Conservation (phyloP, 371 early-diverging fungal genomes). For the Antonospora locustae region DNA sequence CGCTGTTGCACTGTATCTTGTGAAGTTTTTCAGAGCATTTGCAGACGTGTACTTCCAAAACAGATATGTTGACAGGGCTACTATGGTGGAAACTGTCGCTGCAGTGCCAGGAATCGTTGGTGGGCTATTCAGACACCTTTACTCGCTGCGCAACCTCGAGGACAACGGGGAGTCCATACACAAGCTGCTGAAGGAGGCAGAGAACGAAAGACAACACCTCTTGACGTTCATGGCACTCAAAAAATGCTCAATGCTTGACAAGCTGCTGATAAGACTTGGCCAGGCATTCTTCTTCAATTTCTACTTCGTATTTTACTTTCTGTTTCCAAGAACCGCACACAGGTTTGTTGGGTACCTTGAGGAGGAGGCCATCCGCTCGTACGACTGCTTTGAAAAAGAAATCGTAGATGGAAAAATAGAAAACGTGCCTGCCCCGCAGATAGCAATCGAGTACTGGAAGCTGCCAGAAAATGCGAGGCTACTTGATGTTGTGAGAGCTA, state of each 20-base stretch:
- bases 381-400: conserved; percentile 71
- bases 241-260: conserved; percentile 60
- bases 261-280: conserved; percentile 58
- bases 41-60: conserved; percentile 65
- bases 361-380: conserved; percentile 79
- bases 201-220: conserved; percentile 69
- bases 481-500: conserved; percentile 73
- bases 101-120: conserved; percentile 79
- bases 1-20: conserved; percentile 59
- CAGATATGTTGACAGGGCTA: conserved; percentile 65
- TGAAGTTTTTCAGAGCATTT: conserved; percentile 60
- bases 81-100: conserved; percentile 69
- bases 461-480: conserved; percentile 65
- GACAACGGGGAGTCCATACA: conserved; percentile 73
- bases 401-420: conserved; percentile 64
- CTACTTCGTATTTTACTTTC: conserved; percentile 67
- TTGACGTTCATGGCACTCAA: conserved; percentile 68
- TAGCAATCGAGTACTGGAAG: conserved; percentile 78
- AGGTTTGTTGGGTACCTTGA: conserved; percentile 61
- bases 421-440: conserved; percentile 60
- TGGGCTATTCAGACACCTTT: conserved; percentile 67
- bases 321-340: conserved; percentile 68
- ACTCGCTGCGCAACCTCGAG: conserved; percentile 63
- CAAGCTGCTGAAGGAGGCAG: conserved; percentile 71
- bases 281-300: conserved; percentile 77